Base-by-base conservation (phyloP, 441 rosid genomes). In the Heliophila coronopifolia region DNA sequence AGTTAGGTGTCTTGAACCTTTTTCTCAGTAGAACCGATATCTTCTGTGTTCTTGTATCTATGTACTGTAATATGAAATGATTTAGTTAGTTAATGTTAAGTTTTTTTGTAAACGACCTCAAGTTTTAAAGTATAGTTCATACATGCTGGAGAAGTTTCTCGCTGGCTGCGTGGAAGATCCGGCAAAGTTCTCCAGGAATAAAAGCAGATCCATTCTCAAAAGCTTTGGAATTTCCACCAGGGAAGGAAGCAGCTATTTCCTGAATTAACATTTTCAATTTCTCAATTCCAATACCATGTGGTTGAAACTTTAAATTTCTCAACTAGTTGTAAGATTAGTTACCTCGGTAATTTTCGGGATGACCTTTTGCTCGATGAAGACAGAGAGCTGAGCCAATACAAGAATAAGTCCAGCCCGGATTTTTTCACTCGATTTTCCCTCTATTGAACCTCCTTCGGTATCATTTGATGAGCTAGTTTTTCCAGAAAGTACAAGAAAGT, bases 1-100 rank as follows among this genome's bases (percentile, higher is more conserved):
- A 93, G 59, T 93, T 88, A 51, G 95, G 99, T 65, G 99, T 80
- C 19, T 78, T 81, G 67, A 93, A 83, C 67, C 99, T 83, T 71
- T 88, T 88, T 72, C 86, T 81, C 65, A 93, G 66, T 58, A 93
- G 81, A 77, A 77, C 68, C 14, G 94, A 88, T 63, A 86, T 73
- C 72, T 77, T 79, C 73, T 77, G 93, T 35, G 89, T 86, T 73
- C 94, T 86, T 77, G 83, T 61, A 55, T 72, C 76, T 55, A 79
- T 77, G 54, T 86, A 86, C 99, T 93, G 85, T 46, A 65, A 57
- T 33, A 67, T 41, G 4, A 24, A 40, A 26, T 12, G 59, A 27
- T 63, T 57, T 12, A 25, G 28, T 58, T 64, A 53, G 61, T 56
- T 43, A 19, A 47, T 6, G 10, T 27, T 19, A 40, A 15, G 31